These are phyloP conservation scores for Aspergillus neotritici DNA, from an alignment of 2,329 filamentous ascomycete genomes.

Conservation along the genomic window DNA sequence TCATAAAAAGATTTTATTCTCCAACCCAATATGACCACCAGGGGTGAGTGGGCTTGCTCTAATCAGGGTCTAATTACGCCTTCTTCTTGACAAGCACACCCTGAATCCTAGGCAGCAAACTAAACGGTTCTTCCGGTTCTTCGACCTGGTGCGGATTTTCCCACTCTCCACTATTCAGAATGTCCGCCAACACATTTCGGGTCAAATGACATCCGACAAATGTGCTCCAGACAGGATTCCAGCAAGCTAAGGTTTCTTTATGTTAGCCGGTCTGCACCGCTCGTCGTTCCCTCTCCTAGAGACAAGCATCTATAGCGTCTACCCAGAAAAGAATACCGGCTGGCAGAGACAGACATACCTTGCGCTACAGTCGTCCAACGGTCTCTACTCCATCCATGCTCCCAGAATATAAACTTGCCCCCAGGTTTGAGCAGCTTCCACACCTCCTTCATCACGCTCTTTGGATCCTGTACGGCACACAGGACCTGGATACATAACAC, in stretches of 20 bases:
- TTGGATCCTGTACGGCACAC: slow-evolving; percentile 34
- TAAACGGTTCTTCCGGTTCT: slow-evolving; percentile 11
- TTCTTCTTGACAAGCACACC: slow-evolving; percentile 18
- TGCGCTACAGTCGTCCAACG: slow-evolving; percentile 23
- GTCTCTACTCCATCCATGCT: slow-evolving; percentile 29
- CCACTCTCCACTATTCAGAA: slow-evolving; percentile 16
- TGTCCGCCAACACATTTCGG: slow-evolving; percentile 15
- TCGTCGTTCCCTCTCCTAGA: not conserved
- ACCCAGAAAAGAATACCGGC: not conserved
- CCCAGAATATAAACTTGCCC: slow-evolving; percentile 45
- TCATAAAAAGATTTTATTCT: too few relatives aligned
- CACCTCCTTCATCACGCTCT: slow-evolving; percentile 22
- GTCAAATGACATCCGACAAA: slow-evolving; percentile 17
- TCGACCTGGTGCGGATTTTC: slow-evolving; percentile 16
- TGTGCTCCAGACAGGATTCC: slow-evolving; percentile 17
- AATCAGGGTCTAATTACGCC: not conserved
- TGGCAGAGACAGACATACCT: slow-evolving; percentile 29
- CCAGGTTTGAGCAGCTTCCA: slow-evolving; percentile 43
- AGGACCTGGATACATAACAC: slow-evolving; percentile 43
- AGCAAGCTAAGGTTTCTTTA: slow-evolving; percentile 11
- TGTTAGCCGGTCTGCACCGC: slow-evolving; percentile 3
- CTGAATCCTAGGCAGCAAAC: slow-evolving; percentile 14
- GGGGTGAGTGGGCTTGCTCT: too few relatives aligned
- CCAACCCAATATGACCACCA: too few relatives aligned
- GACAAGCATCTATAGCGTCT: not conserved